Conservation (phyloP, 208 protist species). For the Novymonas esmeraldas region DNA sequence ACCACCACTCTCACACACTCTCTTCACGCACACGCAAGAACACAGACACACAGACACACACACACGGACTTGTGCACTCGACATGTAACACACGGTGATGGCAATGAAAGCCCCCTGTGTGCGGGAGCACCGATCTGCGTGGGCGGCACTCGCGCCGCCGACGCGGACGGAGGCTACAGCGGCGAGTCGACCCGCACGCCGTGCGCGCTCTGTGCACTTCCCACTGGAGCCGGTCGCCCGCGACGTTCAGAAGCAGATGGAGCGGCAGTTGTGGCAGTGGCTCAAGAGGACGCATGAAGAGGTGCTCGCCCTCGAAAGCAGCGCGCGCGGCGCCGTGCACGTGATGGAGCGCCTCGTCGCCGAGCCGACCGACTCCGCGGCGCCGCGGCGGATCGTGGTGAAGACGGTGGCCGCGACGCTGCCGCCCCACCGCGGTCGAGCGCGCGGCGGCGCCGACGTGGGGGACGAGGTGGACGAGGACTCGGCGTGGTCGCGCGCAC, state of each 20-base stretch:
- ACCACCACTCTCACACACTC: background rate
- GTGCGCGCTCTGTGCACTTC: constrained; percentile 25
- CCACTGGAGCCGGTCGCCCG: constrained; percentile 22
- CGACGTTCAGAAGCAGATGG: constrained; percentile 35
- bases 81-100: background rate
- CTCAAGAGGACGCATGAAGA: constrained; percentile 18
- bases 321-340: constrained; percentile 23
- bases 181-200: background rate
- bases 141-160: background rate
- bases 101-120: background rate
- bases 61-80: background rate
- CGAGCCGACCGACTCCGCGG: background rate
- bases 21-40: background rate
- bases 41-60: background rate
- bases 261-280: constrained; percentile 39
- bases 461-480: too few species aligned
- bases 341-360: constrained; percentile 12
- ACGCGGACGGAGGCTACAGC: background rate
- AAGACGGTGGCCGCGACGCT: constrained; percentile 33
- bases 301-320: constrained; percentile 2
- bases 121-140: background rate
- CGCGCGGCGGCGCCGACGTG: background rate
- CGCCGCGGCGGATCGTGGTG: constrained; percentile 9
- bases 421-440: constrained; percentile 6
- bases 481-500: constrained; percentile 25